Percentiles rank a stretch among this genome's conserved stretches.
These are phyloP conservation scores for Pyrus pyrifolia DNA, from an alignment of 306 rosid genomes.

Conservation along the genomic window DNA sequence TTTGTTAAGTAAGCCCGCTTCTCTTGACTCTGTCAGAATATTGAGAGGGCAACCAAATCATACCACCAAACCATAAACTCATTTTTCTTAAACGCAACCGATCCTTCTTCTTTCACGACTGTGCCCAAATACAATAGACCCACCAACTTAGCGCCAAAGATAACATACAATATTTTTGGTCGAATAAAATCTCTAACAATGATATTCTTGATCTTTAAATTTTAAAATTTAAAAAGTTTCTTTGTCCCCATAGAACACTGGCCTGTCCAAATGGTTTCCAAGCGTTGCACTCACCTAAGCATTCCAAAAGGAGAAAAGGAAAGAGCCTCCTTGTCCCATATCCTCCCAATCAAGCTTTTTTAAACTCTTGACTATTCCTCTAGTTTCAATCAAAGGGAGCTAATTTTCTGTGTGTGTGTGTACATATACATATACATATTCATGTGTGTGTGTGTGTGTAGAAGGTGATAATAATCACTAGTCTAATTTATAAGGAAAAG, in stretches of 20 bases:
- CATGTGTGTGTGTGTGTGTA: no score
- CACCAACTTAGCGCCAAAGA: background rate
- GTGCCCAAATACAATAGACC: no score
- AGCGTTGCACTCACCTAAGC: background rate
- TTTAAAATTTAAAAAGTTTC: background rate
- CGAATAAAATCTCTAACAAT: background rate
- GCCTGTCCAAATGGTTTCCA: background rate
- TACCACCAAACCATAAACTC: no score
- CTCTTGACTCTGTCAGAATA: no score
- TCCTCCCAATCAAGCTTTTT: background rate
- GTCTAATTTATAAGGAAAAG: no score
- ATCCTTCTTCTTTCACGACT: no score
- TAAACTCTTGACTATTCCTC: background rate
- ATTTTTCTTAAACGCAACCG: no score
- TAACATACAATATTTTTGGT: background rate
- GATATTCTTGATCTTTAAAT: background rate
- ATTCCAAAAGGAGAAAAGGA: background rate
- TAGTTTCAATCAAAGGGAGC: background rate
- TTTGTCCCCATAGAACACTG: background rate
- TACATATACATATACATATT: no score
- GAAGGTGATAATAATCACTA: no score
- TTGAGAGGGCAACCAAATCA: no score
- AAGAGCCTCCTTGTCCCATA: background rate
- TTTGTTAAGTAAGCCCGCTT: no score
- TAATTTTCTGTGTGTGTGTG: no score